These are phyloP conservation scores for Pythium apleroticum DNA, from an alignment of 352 stramenopile species.

Conservation along the genomic window DNA sequence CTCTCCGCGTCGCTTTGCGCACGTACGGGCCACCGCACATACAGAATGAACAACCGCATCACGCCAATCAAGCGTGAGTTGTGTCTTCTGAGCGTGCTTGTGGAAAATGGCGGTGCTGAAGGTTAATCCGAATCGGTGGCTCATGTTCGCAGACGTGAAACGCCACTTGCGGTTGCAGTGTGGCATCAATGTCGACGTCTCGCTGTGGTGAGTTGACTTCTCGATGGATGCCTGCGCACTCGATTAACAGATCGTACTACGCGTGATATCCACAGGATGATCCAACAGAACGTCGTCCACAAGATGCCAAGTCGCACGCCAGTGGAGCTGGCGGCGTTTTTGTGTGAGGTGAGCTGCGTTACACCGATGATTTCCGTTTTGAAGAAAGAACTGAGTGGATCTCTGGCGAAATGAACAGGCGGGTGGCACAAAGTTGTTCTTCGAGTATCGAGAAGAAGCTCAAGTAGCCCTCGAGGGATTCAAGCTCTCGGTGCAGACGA, in stretches of 20 bases:
- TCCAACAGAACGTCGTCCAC: conserved; percentile 46
- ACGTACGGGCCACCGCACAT: conserved; percentile 31
- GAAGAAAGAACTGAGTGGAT: no score
- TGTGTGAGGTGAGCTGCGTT: conserved; percentile 36
- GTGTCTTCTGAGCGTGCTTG: not conserved
- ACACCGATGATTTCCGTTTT: no score
- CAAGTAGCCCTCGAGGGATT: conserved; percentile 23
- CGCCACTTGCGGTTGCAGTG: conserved; percentile 35
- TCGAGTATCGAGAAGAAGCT: conserved; percentile 39
- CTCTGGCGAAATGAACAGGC: conserved; percentile 24
- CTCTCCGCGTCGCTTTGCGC: conserved; percentile 32
- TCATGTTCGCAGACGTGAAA: conserved; percentile 34
- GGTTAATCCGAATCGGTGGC: not conserved
- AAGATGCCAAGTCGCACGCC: conserved; percentile 33
- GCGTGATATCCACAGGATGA: conserved; percentile 32
- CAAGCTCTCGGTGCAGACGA: conserved; percentile 17
- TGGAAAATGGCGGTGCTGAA: not conserved
- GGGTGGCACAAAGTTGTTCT: conserved; percentile 38
- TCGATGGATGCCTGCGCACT: not conserved
- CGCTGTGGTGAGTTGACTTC: conserved; percentile 29
- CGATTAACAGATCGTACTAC: not conserved
- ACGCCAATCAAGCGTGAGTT: conserved; percentile 39
- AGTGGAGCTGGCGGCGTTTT: conserved; percentile 33
- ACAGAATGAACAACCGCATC: conserved; percentile 39
- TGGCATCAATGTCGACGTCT: conserved; percentile 45